Base-by-base conservation (phyloP, 2,329 filamentous ascomycete species). In the Fusarium xylarioides region DNA sequence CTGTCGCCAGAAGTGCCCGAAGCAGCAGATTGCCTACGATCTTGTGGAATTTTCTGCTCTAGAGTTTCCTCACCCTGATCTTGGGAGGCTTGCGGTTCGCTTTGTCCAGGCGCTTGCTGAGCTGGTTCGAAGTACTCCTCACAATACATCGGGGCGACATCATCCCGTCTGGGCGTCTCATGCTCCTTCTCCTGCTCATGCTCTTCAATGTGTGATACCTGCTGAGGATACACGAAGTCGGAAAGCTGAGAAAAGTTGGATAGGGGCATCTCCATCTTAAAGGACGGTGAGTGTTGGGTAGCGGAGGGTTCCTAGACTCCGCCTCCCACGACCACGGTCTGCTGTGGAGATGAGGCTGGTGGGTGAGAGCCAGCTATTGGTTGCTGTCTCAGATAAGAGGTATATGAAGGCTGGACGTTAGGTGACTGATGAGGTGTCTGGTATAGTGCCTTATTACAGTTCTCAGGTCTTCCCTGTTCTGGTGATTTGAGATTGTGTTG, bases 291-390 rank as follows among this genome's bases (percentile, higher is more conserved):
- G 19, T 44, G 40, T 10, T 73, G 66, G n/a, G 70, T n/a, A 23
- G 38, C 70, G 32, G 61, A 35, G 11, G 44, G 23, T 34, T 71
- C 35, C 70, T 71, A 74, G n/a, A 42, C 62, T 35, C 62, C 62
- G 54, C 43, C 43, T 54, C 62, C 70, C 37, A 18, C 47, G 12
- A 28, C 34, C 11, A 57, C 40, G 4, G 46, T 21, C 23, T 63
- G 40, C 12, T 63, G 53, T 4, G 34, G 40, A 21, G 40, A 44
- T 30, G 50, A 38, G 11, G 53, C 28, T 4, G 56, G 55, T 4
- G 56, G 3, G 7, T 55, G 40, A 10, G 46, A 32, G 38, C 18
- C 11, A 11, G 53, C 35, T 11, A 30, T 26, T 21, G 34, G 32
- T 7, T 58, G 53, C 16, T 66, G 44, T 10, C 15, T 58, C 7